Percentiles rank a stretch among this genome's conserved stretches.
Evolutionary conservation across 805 yeast genomes (phyloP).

Genomic region (Cyberlindnera meyerae): DNA sequence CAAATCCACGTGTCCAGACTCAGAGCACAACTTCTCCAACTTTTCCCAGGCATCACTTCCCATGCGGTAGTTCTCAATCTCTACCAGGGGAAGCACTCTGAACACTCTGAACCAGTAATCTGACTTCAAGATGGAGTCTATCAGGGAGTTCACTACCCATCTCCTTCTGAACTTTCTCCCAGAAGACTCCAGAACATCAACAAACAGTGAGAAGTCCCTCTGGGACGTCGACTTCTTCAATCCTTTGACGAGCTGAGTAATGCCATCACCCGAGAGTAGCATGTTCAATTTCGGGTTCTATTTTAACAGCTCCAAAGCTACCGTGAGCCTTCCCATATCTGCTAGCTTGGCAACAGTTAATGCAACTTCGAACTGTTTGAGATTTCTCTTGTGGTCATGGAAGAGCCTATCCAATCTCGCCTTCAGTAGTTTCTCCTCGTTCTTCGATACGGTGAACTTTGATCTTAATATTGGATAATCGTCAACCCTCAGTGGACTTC

Average conservation of each 20-base stretch:
- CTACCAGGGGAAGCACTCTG: conserved; percentile 1
- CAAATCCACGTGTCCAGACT: not conserved
- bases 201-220: conserved; percentile 1
- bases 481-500: conserved; percentile 4
- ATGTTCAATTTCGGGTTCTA: conserved; percentile 1
- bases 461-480: conserved; percentile 18
- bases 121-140: conserved; percentile 5
- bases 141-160: conserved; percentile 2
- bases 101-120: conserved; percentile 17
- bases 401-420: conserved; percentile 3
- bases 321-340: conserved; percentile 1
- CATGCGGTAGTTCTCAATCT: not conserved
- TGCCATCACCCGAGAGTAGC: conserved; percentile 8
- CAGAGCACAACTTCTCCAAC: not conserved
- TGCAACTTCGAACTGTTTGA: conserved; percentile 16
- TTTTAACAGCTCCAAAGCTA: conserved; percentile 5
- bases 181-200: conserved; percentile 2
- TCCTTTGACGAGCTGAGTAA: conserved; percentile 10
- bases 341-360: conserved; percentile 11
- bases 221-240: not conserved
- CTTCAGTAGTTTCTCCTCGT: conserved; percentile 4
- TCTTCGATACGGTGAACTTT: conserved; percentile 6
- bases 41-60: not conserved
- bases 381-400: not conserved
- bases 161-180: not conserved